Base-by-base conservation (phyloP, 768 basidiomycete species). In the Pleurotus sapidus region DNA sequence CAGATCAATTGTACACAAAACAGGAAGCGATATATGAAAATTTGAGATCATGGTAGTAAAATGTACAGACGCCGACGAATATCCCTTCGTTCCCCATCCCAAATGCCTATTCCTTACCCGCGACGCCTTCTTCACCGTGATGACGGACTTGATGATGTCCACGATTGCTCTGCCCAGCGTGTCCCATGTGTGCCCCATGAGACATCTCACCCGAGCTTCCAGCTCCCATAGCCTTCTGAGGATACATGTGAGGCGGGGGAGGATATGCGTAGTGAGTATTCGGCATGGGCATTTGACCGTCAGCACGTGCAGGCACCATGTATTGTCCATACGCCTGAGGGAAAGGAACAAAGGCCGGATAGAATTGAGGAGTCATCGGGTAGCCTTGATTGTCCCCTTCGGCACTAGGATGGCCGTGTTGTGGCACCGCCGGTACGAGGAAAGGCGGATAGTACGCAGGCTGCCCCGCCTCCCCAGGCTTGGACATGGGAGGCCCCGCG, bases 401-500 rank as follows among this genome's bases (percentile, higher is more conserved):
- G 42, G 74, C 70, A 11, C 59, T 57, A 40, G 72, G 72, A 56
- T 66, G 67, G 12, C 18, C 37, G 2, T 53, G 51, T 15, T 38
- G 38, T 24, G 39, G 51, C 61, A 66, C 64, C 46, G 74, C 73
- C 53, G 74, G 77, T 58, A 77, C 68, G 12, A 79, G 74, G 51
- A 80, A 61, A 34, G 68, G 65, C 48, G 80, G 79, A 64, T 77
- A 76, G 70, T 83, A 87, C 42, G 82, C 64, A 39, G 82, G 74
- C 20, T 72, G 70, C 61, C 80, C 74, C 61, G 80, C 74, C 50
- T 76, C 74, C n/a, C 79, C 78, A 18, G 82, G 81, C 68, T 84
- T 84, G 43, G 78, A 69, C 57, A 77, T 67, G 57, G 75, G 68
- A 39, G 76, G 71, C 23, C 83, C 72, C 69, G 84, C 85, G 62